These are phyloP conservation scores for Ceratocystis huliohia DNA, from an alignment of 2,329 filamentous ascomycete genomes.

Conservation along the genomic window DNA sequence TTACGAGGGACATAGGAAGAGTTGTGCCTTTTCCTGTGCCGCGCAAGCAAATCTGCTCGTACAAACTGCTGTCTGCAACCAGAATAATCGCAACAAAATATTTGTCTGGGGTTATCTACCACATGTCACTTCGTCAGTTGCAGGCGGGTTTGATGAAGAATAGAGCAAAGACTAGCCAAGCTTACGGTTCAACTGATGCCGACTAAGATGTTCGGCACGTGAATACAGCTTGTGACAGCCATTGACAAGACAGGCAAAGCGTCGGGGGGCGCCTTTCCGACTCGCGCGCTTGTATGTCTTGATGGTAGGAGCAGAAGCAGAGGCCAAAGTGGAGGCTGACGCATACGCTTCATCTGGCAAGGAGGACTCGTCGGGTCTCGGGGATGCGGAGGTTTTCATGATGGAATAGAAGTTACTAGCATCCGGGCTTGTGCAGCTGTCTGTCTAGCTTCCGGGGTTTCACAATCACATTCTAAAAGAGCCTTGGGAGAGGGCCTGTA, in stretches of 20 bases:
- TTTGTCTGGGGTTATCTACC: conserved; percentile 60
- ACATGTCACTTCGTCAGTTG: conserved; percentile 1
- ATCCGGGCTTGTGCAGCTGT: background rate
- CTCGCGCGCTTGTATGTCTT: conserved; percentile 39
- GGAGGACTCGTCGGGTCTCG: background rate
- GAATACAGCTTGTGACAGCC: conserved; percentile 72
- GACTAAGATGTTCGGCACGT: conserved; percentile 65
- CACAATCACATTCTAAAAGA: background rate
- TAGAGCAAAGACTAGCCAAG: conserved; percentile 11
- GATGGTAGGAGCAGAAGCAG: background rate
- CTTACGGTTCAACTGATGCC: conserved; percentile 69
- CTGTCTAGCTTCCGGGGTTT: background rate
- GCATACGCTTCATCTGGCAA: background rate
- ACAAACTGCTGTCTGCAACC: conserved; percentile 68
- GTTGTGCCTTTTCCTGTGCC: conserved; percentile 53
- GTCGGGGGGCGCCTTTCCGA: conserved; percentile 37
- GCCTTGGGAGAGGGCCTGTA: background rate
- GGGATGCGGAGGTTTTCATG: background rate
- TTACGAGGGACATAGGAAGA: conserved; percentile 41
- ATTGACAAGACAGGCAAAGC: conserved; percentile 52
- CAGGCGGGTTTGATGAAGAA: conserved; percentile 19
- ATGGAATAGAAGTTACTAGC: background rate
- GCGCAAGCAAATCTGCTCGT: conserved; percentile 60
- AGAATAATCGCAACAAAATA: conserved; percentile 62
- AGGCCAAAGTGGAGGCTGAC: background rate